Conservation (phyloP, 768 basidiomycete genomes). For the Boletellus ananiceps region DNA sequence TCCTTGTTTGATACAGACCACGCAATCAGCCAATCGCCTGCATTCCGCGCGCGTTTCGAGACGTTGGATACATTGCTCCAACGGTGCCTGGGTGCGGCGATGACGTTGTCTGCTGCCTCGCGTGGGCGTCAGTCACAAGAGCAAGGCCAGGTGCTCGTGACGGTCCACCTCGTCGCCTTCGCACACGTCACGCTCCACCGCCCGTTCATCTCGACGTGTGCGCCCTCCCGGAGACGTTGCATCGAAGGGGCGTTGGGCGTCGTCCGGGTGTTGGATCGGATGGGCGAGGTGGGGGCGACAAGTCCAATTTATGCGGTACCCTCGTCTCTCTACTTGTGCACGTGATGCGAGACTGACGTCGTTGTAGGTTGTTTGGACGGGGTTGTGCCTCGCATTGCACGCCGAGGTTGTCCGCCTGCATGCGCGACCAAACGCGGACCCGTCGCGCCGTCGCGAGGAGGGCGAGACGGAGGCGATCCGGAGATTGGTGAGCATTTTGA, state of each 20-base stretch:
- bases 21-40: slow-evolving; percentile 37
- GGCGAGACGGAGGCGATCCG: slow-evolving; percentile 13
- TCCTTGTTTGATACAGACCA: slow-evolving; percentile 31
- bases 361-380: slow-evolving; percentile 24
- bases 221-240: slow-evolving; percentile 13
- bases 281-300: slow-evolving; percentile 3
- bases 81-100: slow-evolving; percentile 12
- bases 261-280: slow-evolving; percentile 13
- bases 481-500: slow-evolving; percentile 14
- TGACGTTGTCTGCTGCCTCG: not conserved
- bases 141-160: slow-evolving; percentile 8
- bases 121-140: not conserved
- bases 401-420: slow-evolving; percentile 20
- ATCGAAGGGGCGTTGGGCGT: slow-evolving; percentile 13
- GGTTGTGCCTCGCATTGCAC: slow-evolving; percentile 17
- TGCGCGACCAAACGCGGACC: slow-evolving; percentile 1
- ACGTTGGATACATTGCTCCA: slow-evolving; percentile 46
- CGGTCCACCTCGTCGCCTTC: slow-evolving; percentile 22
- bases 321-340: not conserved
- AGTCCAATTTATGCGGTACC: slow-evolving; percentile 20
- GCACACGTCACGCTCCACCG: slow-evolving; percentile 23
- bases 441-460: slow-evolving; percentile 10
- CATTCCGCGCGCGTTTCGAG: slow-evolving; percentile 41
- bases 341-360: not conserved
- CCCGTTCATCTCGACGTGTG: slow-evolving; percentile 13